Conservation (phyloP, 768 basidiomycete species). For the Boletus rubroflammeus region DNA sequence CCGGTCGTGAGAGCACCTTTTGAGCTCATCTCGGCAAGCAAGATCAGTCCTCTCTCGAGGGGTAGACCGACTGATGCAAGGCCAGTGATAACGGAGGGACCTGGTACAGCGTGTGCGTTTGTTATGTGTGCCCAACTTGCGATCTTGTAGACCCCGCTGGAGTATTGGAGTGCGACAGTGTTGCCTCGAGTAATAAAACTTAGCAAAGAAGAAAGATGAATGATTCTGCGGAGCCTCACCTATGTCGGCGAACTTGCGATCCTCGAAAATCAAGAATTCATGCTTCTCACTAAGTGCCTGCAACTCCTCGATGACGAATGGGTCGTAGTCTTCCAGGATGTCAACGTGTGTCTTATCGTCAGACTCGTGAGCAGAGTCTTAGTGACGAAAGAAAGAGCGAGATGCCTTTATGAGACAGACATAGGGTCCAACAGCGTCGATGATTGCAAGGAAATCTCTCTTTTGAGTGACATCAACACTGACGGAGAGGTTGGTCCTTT, state of each 20-base stretch:
- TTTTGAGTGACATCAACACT: slow-evolving; percentile 90
- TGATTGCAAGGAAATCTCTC: slow-evolving; percentile 75
- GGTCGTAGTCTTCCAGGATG: slow-evolving; percentile 88
- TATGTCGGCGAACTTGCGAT: slow-evolving; percentile 98
- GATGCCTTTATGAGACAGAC: slow-evolving; percentile 92
- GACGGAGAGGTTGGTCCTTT: slow-evolving; percentile 89
- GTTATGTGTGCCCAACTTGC: slow-evolving; percentile 96
- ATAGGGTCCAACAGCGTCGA: slow-evolving; percentile 84
- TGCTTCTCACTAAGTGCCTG: slow-evolving; percentile 70
- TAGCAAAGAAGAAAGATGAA: not conserved
- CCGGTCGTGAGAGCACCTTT: slow-evolving; percentile 82
- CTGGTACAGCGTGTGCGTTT: slow-evolving; percentile 94
- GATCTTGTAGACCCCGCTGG: slow-evolving; percentile 88
- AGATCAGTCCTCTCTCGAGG: slow-evolving; percentile 75
- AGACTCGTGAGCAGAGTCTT: slow-evolving; percentile 23
- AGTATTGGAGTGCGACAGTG: slow-evolving; percentile 94
- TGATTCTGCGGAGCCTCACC: slow-evolving; percentile 46
- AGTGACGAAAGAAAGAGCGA: slow-evolving; percentile 5
- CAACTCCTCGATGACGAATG: slow-evolving; percentile 63
- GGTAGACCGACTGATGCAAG: slow-evolving; percentile 84
- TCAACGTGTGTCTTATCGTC: slow-evolving; percentile 87
- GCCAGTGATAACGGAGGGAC: slow-evolving; percentile 92
- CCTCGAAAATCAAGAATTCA: slow-evolving; percentile 96
- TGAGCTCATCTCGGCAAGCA: slow-evolving; percentile 96
- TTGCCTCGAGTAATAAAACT: slow-evolving; percentile 62